Evolutionary conservation across 495 filamentous ascomycete genomes (phyloP), one percentile per base, ranked within the genome.

Genomic region (Friedmanniomyces simplex): DNA sequence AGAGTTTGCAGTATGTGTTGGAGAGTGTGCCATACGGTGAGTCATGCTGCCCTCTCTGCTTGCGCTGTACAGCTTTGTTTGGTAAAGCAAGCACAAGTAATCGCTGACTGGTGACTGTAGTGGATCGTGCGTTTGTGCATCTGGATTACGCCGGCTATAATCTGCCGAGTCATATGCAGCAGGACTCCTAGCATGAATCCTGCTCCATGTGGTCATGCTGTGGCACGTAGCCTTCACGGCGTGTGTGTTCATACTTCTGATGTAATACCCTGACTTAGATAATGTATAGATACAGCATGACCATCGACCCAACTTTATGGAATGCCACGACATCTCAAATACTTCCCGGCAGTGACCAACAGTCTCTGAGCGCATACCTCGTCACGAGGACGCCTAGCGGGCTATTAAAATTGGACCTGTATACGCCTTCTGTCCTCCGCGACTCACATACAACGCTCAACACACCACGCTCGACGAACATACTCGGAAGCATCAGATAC

Each of bases 1-100:
- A 96, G 73, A 88, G 83, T 60, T 67, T 96, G 69, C 86, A 93
- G 69, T 95, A 95, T 71, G 88, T 95, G 52, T 71, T 95, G 41
- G 90, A 95, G 71, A 89, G 84, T 50, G 86, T 95, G 24, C 88
- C 88, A 2, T 85, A 51, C 50, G 60, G 60, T 63, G 36, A 54
- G 57, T 60, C 37, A 12, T 25, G 6, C 30, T 26, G 12, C 26
- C 47, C 10, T n/a, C n/a, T 16, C 24, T 14, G 24, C 22, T 8
- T 25, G n/a, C 13, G 30, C 18, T 36, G 30, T 32, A 20, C 18
- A 20, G 2, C 2, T 34, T n/a, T 20, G 18, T 36, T 4, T 10
- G 4, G 28, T 32, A 10, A 10, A 3, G 28, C 4, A 4, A 4
- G 28, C 25, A 45, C 5, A 16, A 30, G 46, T 26, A 16, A 63